phyloP scores from a whole-genome alignment of 192 early-diverging fungal species.

The Coemansia sp. region DNA sequence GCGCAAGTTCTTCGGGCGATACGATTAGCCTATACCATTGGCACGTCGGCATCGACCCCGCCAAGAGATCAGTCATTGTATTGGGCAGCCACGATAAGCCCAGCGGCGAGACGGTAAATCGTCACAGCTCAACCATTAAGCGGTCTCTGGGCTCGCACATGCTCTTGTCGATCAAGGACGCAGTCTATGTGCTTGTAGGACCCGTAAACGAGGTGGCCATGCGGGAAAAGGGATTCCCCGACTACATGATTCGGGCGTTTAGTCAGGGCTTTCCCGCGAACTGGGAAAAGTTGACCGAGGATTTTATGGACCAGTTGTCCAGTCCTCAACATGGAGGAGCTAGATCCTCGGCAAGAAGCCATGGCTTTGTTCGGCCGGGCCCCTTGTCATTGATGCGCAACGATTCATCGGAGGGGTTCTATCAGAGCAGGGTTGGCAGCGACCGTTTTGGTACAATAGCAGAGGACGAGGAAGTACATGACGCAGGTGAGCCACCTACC shows the following conservation, averaged over 20 bases:
- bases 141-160: slow-evolving; percentile 9
- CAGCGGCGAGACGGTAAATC: slow-evolving; percentile 19
- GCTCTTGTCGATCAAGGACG: slow-evolving; percentile 22
- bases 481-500: background rate
- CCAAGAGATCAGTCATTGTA: slow-evolving; percentile 22
- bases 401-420: slow-evolving; percentile 3
- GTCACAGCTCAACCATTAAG: slow-evolving; percentile 33
- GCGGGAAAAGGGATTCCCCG: slow-evolving; percentile 37
- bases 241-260: slow-evolving; percentile 24
- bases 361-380: background rate
- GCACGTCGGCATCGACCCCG: slow-evolving; percentile 21
- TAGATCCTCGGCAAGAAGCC: background rate
- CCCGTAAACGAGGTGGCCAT: slow-evolving; percentile 27
- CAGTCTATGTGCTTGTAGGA: slow-evolving; percentile 27
- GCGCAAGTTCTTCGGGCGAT: background rate
- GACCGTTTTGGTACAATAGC: slow-evolving; percentile 7
- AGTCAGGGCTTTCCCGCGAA: slow-evolving; percentile 30
- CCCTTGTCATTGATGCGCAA: background rate
- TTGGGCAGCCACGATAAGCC: slow-evolving; percentile 25
- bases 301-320: slow-evolving; percentile 1
- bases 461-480: slow-evolving; percentile 2
- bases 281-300: slow-evolving; percentile 28
- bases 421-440: background rate
- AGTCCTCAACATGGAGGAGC: background rate
- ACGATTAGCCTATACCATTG: slow-evolving; percentile 15